Conservation (phyloP, 179 eudicot species). For the Amaranthus tricolor region DNA sequence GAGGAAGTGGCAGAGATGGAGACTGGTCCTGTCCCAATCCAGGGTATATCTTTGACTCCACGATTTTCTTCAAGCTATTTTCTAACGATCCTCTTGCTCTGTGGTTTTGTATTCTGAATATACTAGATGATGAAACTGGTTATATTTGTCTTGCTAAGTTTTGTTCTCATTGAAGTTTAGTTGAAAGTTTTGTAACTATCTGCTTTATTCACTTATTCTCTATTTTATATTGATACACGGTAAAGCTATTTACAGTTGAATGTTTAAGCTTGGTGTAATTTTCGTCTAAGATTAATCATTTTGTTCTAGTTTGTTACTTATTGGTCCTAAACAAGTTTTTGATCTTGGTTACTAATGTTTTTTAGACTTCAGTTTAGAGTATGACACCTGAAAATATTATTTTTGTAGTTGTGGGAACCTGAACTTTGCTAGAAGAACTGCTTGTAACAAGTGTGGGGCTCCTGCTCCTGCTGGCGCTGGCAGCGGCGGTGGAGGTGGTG, state of each 20-base stretch:
- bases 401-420: slow-evolving; percentile 81
- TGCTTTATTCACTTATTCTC: background rate
- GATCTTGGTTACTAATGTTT: background rate
- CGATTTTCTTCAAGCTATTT: background rate
- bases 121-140: no score
- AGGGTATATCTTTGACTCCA: slow-evolving; percentile 35
- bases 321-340: background rate
- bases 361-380: background rate
- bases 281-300: background rate
- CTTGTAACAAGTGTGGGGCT: slow-evolving; percentile 89
- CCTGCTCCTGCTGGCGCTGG: slow-evolving; percentile 62
- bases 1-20: slow-evolving; percentile 81
- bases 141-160: no score
- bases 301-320: no score
- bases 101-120: background rate
- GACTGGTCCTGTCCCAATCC: slow-evolving; percentile 94
- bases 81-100: no score
- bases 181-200: background rate
- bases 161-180: background rate
- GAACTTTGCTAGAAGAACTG: slow-evolving; percentile 87
- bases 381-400: slow-evolving; percentile 20
- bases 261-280: slow-evolving; percentile 3
- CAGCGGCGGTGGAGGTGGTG: slow-evolving; percentile 47
- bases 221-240: background rate
- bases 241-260: background rate